Conservation (phyloP, 176 grass and related monocot species). For the Saccharum spontaneum region DNA sequence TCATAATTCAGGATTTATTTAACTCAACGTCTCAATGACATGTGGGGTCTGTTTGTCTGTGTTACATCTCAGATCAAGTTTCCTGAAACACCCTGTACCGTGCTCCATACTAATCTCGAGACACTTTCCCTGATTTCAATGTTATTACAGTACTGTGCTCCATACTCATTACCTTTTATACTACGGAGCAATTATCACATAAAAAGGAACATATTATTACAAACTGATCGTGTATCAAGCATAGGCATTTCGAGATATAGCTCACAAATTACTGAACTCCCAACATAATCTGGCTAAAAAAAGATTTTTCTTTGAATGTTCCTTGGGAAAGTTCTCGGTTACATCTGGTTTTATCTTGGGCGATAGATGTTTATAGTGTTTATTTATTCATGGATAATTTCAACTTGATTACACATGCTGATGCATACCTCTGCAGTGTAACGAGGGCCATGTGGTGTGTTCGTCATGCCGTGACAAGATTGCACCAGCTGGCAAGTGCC, state of each 20-base stretch:
- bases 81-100: background rate
- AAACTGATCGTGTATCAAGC: too few relatives aligned
- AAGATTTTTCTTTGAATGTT: background rate
- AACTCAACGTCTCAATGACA: background rate
- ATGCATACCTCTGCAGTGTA: background rate
- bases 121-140: background rate
- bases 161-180: background rate
- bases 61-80: background rate
- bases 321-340: background rate
- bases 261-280: background rate
- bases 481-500: background rate
- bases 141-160: background rate
- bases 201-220: background rate
- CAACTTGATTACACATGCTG: background rate
- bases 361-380: background rate
- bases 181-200: background rate
- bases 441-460: conserved; percentile 23
- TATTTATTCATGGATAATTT: background rate
- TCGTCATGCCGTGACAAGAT: conserved; percentile 4
- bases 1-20: background rate
- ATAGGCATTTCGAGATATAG: background rate
- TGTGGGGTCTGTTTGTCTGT: background rate
- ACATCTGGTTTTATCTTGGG: background rate
- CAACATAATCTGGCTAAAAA: background rate
- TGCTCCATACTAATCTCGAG: background rate